phyloP scores from a whole-genome alignment of 2,329 filamentous ascomycete genomes.

The Hypoxylon sp. region DNA sequence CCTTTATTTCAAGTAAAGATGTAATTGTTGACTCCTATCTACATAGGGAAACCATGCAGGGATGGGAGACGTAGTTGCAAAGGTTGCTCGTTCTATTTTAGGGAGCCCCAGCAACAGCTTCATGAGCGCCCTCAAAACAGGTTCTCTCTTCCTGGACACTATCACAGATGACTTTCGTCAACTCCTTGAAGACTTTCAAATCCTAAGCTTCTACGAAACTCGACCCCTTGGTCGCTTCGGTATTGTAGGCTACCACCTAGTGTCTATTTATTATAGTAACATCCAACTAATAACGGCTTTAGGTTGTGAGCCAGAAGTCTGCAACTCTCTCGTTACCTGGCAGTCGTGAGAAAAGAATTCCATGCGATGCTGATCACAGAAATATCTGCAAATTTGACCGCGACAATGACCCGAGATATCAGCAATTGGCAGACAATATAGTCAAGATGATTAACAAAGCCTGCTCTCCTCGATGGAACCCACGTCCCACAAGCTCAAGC shows the following conservation, averaged over 20 bases:
- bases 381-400: conserved; percentile 36
- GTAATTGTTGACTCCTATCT: no score
- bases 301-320: conserved; percentile 31
- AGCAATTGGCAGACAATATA: conserved; percentile 31
- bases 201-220: conserved; percentile 37
- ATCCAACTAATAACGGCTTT: background rate
- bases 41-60: conserved; percentile 24
- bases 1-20: no score
- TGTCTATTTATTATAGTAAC: background rate
- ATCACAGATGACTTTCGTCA: conserved; percentile 34
- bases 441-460: conserved; percentile 23
- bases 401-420: conserved; percentile 21
- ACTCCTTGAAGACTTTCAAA: conserved; percentile 26
- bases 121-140: conserved; percentile 22
- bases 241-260: conserved; percentile 11
- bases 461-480: background rate
- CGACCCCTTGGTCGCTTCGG: conserved; percentile 21
- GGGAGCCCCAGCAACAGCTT: conserved; percentile 32
- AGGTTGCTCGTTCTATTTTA: conserved; percentile 23
- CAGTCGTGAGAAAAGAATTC: conserved; percentile 32
- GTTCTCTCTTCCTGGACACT: conserved; percentile 11
- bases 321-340: conserved; percentile 33
- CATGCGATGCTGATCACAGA: conserved; percentile 31
- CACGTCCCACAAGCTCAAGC: background rate
- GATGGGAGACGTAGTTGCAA: conserved; percentile 25